A percentile compares a stretch with the other conserved stretches of the same genome.
Evolutionary conservation across 768 basidiomycete genomes (phyloP).

Genomic region (Lactifluus piperatus): DNA sequence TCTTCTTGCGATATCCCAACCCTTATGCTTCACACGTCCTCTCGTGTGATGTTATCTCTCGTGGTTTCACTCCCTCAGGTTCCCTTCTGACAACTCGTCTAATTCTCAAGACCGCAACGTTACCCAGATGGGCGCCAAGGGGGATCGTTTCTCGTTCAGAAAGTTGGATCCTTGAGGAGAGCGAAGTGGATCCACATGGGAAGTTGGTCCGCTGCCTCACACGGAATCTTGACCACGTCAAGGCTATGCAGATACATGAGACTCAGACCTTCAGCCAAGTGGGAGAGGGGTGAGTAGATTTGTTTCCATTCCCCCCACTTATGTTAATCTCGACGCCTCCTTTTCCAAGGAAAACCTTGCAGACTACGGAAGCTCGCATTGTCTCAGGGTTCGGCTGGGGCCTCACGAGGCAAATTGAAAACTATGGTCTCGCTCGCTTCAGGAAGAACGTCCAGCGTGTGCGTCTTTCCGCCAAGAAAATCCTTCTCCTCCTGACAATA

Average conservation of each 20-base stretch:
- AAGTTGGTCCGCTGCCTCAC: constrained; percentile 72
- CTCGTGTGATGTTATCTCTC: constrained; percentile 92
- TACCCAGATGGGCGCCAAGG: constrained; percentile 86
- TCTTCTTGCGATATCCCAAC: constrained; percentile 93
- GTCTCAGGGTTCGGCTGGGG: constrained; percentile 90
- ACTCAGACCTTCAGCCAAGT: constrained; percentile 62
- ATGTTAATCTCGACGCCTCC: background rate
- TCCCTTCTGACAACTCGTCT: constrained; percentile 80
- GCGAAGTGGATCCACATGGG: constrained; percentile 80
- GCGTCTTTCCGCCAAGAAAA: constrained; percentile 24
- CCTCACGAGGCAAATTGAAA: constrained; percentile 80
- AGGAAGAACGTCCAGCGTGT: constrained; percentile 83
- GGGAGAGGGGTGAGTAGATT: constrained; percentile 47
- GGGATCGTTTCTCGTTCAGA: constrained; percentile 79
- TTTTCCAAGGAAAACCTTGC: constrained; percentile 57
- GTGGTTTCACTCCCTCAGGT: constrained; percentile 61
- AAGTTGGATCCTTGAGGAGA: constrained; percentile 93
- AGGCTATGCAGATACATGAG: constrained; percentile 90
- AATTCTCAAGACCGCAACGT: constrained; percentile 84
- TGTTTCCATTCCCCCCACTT: background rate
- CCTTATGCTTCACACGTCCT: constrained; percentile 90
- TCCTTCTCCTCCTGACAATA: constrained; percentile 8
- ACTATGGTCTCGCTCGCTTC: constrained; percentile 74
- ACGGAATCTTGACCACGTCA: constrained; percentile 88
- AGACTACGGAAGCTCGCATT: constrained; percentile 80